Base-by-base conservation (phyloP, 2,329 filamentous ascomycete species). In the Colletotrichum viniferum region DNA sequence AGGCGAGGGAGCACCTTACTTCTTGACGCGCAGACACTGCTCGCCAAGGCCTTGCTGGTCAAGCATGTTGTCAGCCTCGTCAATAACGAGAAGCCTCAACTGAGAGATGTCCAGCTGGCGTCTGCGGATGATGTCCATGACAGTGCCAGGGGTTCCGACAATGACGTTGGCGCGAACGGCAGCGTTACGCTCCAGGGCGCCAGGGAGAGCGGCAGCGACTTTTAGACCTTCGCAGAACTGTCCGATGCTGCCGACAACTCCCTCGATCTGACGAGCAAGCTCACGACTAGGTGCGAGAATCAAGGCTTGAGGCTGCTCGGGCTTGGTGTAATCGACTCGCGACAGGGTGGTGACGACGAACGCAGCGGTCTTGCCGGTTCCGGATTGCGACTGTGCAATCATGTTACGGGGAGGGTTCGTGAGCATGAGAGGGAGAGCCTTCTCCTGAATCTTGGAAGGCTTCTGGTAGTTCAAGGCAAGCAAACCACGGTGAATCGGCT, bases 51-150 rank as follows among this genome's bases (percentile, higher is more conserved):
- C 96, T 85, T 98, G 95, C 85, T 96, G 94, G 82, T 98, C 97
- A 76, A 99, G 88, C 97, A 99, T 99, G 87, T 98, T 98, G 87
- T 99, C 97, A 73, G 97, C 97, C 87, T 99, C 97, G 81, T 99
- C 97, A 69, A 99, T 90, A 71, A 98, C 96, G 76, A 99, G 90
- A 10, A 98, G 91, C 84, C 92, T 95, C 79, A 99, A 88, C 73
- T 92, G 86, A 21, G 90, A 91, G 1, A 92, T 85, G 79, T 98
- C 92, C 78, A 99, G 90, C 81, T 94, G 90, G 78, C 92, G 90
- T 80, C 93, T 92, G 81, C 93, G 93, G 80, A 98, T 93, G 80
- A 97, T 89, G 81, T 98, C 97, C 88, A 94, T 93, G 64, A 97
- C 95, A 0, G 96, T 98, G 71, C 97, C 97, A 1, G 97, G 97